Percentiles rank a stretch among this genome's conserved stretches.
Conservation (phyloP, 2,329 filamentous ascomycete genomes). For the Penicillium italicum region DNA sequence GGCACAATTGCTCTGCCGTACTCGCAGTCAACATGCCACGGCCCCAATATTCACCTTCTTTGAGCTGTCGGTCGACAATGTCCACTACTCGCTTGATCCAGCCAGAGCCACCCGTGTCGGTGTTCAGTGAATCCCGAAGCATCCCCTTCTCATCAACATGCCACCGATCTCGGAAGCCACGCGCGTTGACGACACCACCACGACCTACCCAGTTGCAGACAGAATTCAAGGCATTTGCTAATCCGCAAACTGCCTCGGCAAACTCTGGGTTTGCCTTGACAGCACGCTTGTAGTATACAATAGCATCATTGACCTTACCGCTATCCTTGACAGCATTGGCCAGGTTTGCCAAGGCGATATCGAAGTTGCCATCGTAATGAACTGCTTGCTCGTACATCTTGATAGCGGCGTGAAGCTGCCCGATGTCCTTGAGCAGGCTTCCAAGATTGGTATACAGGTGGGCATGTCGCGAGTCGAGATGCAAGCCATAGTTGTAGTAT, state of each 20-base stretch:
- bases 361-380: constrained; percentile 85
- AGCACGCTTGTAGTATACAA: constrained; percentile 83
- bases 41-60: constrained; percentile 84
- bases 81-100: constrained; percentile 88
- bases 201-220: constrained; percentile 92
- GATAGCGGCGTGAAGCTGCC: constrained; percentile 85
- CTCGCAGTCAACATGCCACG: constrained; percentile 61
- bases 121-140: constrained; percentile 68
- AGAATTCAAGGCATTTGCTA: constrained; percentile 92
- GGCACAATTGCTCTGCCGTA: constrained; percentile 51
- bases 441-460: constrained; percentile 96
- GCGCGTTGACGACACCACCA: constrained; percentile 74
- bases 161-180: constrained; percentile 78
- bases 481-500: constrained; percentile 93
- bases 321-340: constrained; percentile 98
- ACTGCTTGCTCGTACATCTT: constrained; percentile 97
- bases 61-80: constrained; percentile 83
- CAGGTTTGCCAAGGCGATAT: constrained; percentile 93
- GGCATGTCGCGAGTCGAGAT: constrained; percentile 81
- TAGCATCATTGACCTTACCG: constrained; percentile 86
- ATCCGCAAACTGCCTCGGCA: constrained; percentile 91
- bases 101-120: constrained; percentile 60
- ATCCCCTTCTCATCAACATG: constrained; percentile 84
- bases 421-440: constrained; percentile 92
- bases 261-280: constrained; percentile 92